A percentile compares a stretch with the other conserved stretches of the same genome.
Evolutionary conservation across 139 green algal genomes (phyloP).

Genomic region (Coelastrella sp.): DNA sequence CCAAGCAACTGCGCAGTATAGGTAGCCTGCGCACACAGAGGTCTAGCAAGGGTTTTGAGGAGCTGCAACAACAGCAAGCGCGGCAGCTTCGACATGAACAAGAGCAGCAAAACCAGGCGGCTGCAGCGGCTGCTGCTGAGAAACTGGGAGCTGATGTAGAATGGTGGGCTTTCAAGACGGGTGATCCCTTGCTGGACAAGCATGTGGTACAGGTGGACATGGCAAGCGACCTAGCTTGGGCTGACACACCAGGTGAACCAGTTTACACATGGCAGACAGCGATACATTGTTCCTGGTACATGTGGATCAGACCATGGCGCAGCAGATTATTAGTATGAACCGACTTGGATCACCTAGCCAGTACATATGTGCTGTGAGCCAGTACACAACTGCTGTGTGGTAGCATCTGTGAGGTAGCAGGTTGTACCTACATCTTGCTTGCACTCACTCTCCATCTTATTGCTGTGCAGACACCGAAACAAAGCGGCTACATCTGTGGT

Average conservation of each 20-base stretch:
- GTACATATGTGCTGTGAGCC: no score
- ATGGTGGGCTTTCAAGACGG: slow-evolving; percentile 37
- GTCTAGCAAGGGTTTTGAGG: not conserved
- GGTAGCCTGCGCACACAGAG: not conserved
- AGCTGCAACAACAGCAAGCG: not conserved
- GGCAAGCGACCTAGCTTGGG: slow-evolving; percentile 32
- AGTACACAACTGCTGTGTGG: no score
- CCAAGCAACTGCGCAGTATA: not conserved
- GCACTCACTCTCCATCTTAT: no score
- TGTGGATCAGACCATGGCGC: no score
- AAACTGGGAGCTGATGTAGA: slow-evolving; percentile 40
- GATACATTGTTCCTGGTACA: no score
- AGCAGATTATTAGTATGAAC: no score
- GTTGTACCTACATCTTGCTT: not conserved
- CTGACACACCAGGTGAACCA: not conserved
- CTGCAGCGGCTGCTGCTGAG: slow-evolving; percentile 13
- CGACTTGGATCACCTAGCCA: no score
- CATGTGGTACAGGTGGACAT: slow-evolving; percentile 44
- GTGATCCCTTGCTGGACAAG: slow-evolving; percentile 44
- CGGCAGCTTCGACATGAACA: not conserved
- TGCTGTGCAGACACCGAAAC: not conserved
- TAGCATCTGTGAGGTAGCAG: no score
- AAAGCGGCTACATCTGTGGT: slow-evolving; percentile 41
- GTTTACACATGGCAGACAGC: no score
- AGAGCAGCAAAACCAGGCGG: no score